phyloP scores from a whole-genome alignment of 176 grass and related monocot species.

The Ensete glaucum region DNA sequence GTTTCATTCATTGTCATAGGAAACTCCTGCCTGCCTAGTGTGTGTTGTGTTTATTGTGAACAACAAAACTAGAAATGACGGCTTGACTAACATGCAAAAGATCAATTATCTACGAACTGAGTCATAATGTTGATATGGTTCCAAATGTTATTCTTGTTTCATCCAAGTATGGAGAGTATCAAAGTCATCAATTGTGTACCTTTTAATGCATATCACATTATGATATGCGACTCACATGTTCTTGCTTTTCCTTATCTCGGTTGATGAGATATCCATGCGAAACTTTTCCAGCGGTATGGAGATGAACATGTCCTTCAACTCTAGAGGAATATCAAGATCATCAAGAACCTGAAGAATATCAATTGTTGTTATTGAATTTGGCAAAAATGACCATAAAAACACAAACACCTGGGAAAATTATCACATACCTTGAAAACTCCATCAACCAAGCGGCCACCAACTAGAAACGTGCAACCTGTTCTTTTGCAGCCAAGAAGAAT shows the following conservation, averaged over 20 bases:
- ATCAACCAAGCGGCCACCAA: conserved; percentile 73
- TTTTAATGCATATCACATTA: neutral
- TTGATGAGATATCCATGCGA: conserved; percentile 75
- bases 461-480: conserved; percentile 71
- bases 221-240: conserved; percentile 15
- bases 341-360: conserved; percentile 49
- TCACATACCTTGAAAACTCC: conserved; percentile 79
- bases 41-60: too few species aligned
- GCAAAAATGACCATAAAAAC: neutral
- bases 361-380: conserved; percentile 4
- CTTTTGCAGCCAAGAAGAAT: conserved; percentile 83
- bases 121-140: too few species aligned
- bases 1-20: too few species aligned
- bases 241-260: conserved; percentile 52
- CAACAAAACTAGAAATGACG: too few species aligned
- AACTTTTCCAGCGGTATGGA: conserved; percentile 71
- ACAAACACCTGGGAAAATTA: neutral
- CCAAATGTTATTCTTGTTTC: too few species aligned
- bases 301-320: conserved; percentile 73
- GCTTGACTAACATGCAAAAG: too few species aligned
- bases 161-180: too few species aligned
- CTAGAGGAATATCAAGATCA: conserved; percentile 66
- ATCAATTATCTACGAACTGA: too few species aligned
- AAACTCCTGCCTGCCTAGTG: too few species aligned
- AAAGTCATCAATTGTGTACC: too few species aligned